These are phyloP conservation scores for Quercus suber DNA, from an alignment of 306 rosid genomes.

Conservation along the genomic window DNA sequence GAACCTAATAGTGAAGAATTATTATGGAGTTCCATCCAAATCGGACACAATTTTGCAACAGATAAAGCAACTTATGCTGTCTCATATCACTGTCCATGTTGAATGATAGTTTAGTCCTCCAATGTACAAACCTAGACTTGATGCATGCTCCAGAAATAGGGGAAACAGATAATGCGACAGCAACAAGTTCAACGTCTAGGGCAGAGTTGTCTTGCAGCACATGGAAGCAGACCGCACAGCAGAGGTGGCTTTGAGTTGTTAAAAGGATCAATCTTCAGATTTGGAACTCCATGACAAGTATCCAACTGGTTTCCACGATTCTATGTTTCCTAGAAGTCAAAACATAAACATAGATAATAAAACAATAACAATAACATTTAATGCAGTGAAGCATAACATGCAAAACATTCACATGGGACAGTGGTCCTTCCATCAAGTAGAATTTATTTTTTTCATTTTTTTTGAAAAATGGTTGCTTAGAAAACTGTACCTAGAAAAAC, in stretches of 20 bases:
- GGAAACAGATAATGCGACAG: constrained; percentile 14
- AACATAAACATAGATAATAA: neutral
- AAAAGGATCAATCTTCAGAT: constrained; percentile 31
- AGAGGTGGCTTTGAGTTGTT: constrained; percentile 34
- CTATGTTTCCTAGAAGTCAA: constrained; percentile 29
- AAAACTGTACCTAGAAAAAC: no score
- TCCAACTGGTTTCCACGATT: constrained; percentile 32
- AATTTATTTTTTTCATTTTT: no score
- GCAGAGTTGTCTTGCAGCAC: constrained; percentile 29
- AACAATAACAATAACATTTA: neutral
- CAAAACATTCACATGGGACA: neutral
- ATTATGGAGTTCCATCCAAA: constrained; percentile 1
- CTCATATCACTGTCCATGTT: constrained; percentile 8
- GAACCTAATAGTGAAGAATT: neutral
- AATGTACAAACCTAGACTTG: constrained; percentile 26
- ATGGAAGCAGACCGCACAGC: constrained; percentile 28
- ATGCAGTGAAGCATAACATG: neutral
- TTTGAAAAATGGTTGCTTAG: no score
- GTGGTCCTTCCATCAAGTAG: no score
- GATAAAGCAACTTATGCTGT: constrained; percentile 8
- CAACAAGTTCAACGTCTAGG: constrained; percentile 9
- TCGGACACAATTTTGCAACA: constrained; percentile 25
- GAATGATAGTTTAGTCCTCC: constrained; percentile 32
- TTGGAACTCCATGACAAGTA: constrained; percentile 27
- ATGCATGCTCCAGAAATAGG: constrained; percentile 21